phyloP scores from a whole-genome alignment of 2,329 filamentous ascomycete genomes.

The Alternaria triticina region DNA sequence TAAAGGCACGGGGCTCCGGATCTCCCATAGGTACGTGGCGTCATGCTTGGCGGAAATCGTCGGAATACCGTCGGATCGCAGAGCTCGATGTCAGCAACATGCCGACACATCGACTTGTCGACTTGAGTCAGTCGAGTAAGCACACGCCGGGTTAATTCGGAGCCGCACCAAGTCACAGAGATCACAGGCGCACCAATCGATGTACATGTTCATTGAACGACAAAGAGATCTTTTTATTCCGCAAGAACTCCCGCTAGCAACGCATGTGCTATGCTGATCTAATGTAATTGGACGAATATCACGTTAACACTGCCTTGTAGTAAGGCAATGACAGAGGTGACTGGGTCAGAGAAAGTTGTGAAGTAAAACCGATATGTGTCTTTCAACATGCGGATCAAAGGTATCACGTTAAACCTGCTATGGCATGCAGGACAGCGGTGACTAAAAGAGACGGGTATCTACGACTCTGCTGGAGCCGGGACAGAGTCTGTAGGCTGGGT shows the following conservation, averaged over 20 bases:
- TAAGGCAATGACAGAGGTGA: conserved; percentile 46
- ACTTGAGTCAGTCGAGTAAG: not conserved
- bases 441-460: conserved; percentile 21
- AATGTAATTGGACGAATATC: conserved; percentile 27
- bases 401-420: conserved; percentile 47
- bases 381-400: conserved; percentile 8
- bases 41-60: not conserved
- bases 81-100: not conserved
- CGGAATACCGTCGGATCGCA: not conserved
- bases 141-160: not conserved
- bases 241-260: conserved; percentile 4
- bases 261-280: conserved; percentile 1
- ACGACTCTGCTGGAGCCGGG: conserved; percentile 21
- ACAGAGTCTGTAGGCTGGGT: conserved; percentile 11
- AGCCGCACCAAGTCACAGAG: not conserved
- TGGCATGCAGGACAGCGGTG: conserved; percentile 42
- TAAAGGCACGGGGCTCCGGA: not conserved
- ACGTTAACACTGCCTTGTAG: conserved; percentile 40
- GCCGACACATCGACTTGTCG: not conserved
- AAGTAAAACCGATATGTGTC: conserved; percentile 25
- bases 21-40: not conserved
- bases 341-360: conserved; percentile 40
- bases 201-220: conserved; percentile 2
- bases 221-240: conserved; percentile 7
- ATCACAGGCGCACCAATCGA: not conserved